These are phyloP conservation scores for Orychophragmus violaceus DNA, from an alignment of 345 rosid species.

Conservation along the genomic window DNA sequence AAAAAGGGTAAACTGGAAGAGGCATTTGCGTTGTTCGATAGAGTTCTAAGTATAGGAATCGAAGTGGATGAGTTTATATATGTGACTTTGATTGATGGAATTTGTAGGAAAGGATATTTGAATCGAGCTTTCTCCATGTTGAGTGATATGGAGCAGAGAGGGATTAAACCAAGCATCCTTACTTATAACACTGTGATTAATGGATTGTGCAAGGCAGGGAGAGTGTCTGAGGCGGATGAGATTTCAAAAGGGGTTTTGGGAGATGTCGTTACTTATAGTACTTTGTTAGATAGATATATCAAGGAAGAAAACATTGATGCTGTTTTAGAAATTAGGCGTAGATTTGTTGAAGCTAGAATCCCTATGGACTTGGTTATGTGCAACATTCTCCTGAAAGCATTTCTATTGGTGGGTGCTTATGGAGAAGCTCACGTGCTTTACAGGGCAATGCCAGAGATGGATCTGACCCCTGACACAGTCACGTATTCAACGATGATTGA, in stretches of 20 bases:
- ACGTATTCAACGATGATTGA: constrained; percentile 55
- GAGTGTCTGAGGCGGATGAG: constrained; percentile 60
- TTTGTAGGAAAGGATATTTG: constrained; percentile 55
- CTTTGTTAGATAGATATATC: constrained; percentile 59
- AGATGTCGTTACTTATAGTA: constrained; percentile 56
- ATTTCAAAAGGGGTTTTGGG: constrained; percentile 52
- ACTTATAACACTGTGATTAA: constrained; percentile 59
- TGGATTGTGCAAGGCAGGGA: constrained; percentile 65
- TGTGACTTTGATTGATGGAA: constrained; percentile 68
- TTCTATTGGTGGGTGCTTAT: constrained; percentile 60
- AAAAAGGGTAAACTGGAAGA: constrained; percentile 53
- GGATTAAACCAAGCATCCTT: constrained; percentile 49
- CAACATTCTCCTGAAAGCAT: constrained; percentile 66
- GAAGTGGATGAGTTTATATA: constrained; percentile 59
- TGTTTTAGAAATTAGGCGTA: constrained; percentile 45
- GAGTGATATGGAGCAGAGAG: constrained; percentile 67
- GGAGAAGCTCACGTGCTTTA: constrained; percentile 62
- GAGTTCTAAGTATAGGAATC: constrained; percentile 43
- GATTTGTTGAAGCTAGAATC: constrained; percentile 46
- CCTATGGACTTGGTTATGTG: constrained; percentile 64
- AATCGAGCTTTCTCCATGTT: constrained; percentile 43
- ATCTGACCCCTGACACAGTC: constrained; percentile 49
- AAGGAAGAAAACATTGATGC: constrained; percentile 48
- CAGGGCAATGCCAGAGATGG: constrained; percentile 51
- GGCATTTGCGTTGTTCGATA: constrained; percentile 51